Base-by-base conservation (phyloP, 805 yeast genomes). In the Wickerhamomyces bovis region DNA sequence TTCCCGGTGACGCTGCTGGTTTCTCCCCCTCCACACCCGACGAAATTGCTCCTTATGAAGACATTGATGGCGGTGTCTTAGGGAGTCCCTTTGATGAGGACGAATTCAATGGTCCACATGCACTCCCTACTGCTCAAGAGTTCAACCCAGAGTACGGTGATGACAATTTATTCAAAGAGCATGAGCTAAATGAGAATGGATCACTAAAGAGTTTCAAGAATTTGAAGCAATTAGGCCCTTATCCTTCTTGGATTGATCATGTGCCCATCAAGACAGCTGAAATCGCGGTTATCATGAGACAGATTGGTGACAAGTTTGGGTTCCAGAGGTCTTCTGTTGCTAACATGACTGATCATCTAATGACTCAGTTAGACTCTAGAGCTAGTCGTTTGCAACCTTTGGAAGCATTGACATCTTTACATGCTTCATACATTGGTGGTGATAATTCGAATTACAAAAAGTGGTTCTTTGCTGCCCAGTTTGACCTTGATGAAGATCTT, bases 361-460 rank as follows among this genome's bases (percentile, higher is more conserved):
- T 92, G 84, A 69, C 75, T 6, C 85, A 86, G 61, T 70, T 92
- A 48, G 97, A 92, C 57, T 90, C 97, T 8, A 77, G 97, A 49
- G 77, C 96, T 0, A 79, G 95, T 50, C 76, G 98, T 50, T 78
- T 83, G 75, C 65, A 81, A 2, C 85, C 96, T 4, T 64, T 70
- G 31, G 75, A 69, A 47, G 97, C 97, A 0, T 69, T 92, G 47
- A 60, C 81, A 2, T 78, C 92, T 0, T 66, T 92, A 30, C 98
- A 92, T 66, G 82, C 89, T 1, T 95, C 90, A 51, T 92, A 92
- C 65, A 88, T 92, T 51, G 97, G 97, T 0, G 97, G 98, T 16
- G 87, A 82, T 43, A 72, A 81, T 49, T 78, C 97, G 4, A 92
- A 92, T 66, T 92, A 83, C 66, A 78, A 83, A 59, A 89, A 86